Base-by-base conservation (phyloP, 2,329 filamentous ascomycete species). In the Apiospora marii region DNA sequence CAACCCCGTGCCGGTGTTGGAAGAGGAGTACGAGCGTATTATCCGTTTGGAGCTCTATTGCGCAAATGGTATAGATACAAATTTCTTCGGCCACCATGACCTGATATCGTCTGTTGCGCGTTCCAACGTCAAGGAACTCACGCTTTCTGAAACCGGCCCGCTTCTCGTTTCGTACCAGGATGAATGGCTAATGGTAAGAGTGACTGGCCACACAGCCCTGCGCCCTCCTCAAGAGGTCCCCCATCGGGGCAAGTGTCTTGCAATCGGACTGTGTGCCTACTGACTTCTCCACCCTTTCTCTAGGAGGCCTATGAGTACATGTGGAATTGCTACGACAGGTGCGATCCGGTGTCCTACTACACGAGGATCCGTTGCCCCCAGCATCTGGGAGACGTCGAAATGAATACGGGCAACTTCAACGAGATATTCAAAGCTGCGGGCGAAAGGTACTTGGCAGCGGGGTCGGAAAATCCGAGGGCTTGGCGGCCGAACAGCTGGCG, bases 1-100 rank as follows among this genome's bases (percentile, higher is more conserved):
- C n/a, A n/a, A n/a, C n/a, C n/a, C n/a, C n/a, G n/a, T n/a, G n/a
- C n/a, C n/a, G n/a, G n/a, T n/a, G n/a, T n/a, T n/a, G n/a, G n/a
- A n/a, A 19, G 19, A 43, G 30, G 58, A 43, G 24, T 4, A 14
- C 30, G 13, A 53, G 8, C 49, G 49, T 4, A 53, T 53, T 4
- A 2, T 24, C 13, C n/a, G 13, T 14, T n/a, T 53, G 8, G n/a
- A 0, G 12, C 4, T 14, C 24, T 10, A 27, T 13, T 27, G 8
- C 24, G 3, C 1, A 19, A 5, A 0, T 22, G 22, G 16, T 16
- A 22, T 22, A 16, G 46, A n/a, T 6, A 3, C 7, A 1, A 1
- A 41, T 2, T 41, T 41, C 37, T 41, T 41, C 37, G 5, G 37
- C 37, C 0, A 41, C 6, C 1, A 41, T 10, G 5, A 10, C 1